Percentiles rank a stretch among this genome's conserved stretches.
Conservation (phyloP, 1,284 basidiomycete species). For the Vanrija humicola region DNA sequence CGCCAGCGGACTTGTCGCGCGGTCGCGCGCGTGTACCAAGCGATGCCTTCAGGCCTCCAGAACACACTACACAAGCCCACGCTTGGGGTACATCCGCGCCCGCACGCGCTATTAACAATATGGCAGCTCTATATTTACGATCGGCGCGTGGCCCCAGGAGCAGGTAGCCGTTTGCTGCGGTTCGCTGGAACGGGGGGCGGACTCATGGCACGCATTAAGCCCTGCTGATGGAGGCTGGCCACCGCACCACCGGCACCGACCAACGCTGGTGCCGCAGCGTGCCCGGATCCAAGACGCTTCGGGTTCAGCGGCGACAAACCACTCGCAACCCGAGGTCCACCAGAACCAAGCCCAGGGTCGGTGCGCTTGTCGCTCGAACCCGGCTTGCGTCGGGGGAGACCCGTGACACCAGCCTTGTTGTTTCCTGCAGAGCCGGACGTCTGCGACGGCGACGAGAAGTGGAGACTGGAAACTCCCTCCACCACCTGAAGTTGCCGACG, state of each 20-base stretch:
- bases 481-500: slow-evolving; percentile 54
- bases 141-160: neutral
- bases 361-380: slow-evolving; percentile 11
- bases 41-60: too few relatives aligned
- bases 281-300: slow-evolving; percentile 23
- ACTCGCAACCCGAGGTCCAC: slow-evolving; percentile 7
- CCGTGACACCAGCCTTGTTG: neutral
- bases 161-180: slow-evolving; percentile 1
- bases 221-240: slow-evolving; percentile 42
- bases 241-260: slow-evolving; percentile 38
- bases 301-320: slow-evolving; percentile 46
- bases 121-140: too few relatives aligned
- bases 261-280: slow-evolving; percentile 15
- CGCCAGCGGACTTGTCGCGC: too few relatives aligned
- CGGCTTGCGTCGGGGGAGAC: slow-evolving; percentile 15
- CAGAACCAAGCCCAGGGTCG: slow-evolving; percentile 5
- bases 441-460: slow-evolving; percentile 40
- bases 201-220: slow-evolving; percentile 31
- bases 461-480: slow-evolving; percentile 22
- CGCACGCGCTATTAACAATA: too few relatives aligned
- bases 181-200: slow-evolving; percentile 17
- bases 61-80: too few relatives aligned
- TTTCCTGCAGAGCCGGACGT: slow-evolving; percentile 14
- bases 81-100: too few relatives aligned
- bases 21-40: too few relatives aligned